phyloP scores from a whole-genome alignment of 2,329 filamentous ascomycete genomes.

The Pseudogymnoascus verrucosus region DNA sequence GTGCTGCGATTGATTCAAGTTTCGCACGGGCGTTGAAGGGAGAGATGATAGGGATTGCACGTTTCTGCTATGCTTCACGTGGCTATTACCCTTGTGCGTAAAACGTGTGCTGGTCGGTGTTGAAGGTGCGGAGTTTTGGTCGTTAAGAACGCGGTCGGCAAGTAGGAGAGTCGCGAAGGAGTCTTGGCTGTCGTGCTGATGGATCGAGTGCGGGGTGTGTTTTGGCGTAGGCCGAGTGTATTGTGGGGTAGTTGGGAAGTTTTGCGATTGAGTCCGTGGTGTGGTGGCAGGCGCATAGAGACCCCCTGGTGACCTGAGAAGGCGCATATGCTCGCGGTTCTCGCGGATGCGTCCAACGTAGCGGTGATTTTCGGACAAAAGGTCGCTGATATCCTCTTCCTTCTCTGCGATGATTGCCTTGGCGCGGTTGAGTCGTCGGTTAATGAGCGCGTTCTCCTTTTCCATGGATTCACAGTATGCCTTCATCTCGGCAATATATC shows the following conservation, averaged over 20 bases:
- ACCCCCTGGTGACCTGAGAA: constrained; percentile 66
- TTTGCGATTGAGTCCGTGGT: constrained; percentile 43
- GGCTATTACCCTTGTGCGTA: constrained; percentile 33
- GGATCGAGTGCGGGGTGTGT: constrained; percentile 34
- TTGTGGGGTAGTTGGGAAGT: constrained; percentile 34
- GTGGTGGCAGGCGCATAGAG: constrained; percentile 53
- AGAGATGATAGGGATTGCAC: constrained; percentile 80
- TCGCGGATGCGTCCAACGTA: constrained; percentile 79
- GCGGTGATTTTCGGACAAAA: constrained; percentile 69
- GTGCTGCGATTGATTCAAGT: constrained; percentile 31
- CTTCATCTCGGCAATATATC: constrained; percentile 52
- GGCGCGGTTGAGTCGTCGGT: constrained; percentile 59
- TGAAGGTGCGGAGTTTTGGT: constrained; percentile 68
- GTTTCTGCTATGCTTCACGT: constrained; percentile 61
- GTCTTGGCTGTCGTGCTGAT: constrained; percentile 47
- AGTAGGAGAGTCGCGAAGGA: constrained; percentile 70
- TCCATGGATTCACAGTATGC: constrained; percentile 57
- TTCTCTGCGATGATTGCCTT: constrained; percentile 73
- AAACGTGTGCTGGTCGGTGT: constrained; percentile 43
- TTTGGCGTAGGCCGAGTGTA: constrained; percentile 42
- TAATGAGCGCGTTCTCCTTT: constrained; percentile 56
- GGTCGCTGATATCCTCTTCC: constrained; percentile 59
- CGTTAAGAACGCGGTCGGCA: constrained; percentile 67
- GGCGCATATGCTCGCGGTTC: constrained; percentile 79
- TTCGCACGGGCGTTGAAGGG: constrained; percentile 62